phyloP scores from a whole-genome alignment of 176 grass and related monocot genomes.

The Juncus inflexus region DNA sequence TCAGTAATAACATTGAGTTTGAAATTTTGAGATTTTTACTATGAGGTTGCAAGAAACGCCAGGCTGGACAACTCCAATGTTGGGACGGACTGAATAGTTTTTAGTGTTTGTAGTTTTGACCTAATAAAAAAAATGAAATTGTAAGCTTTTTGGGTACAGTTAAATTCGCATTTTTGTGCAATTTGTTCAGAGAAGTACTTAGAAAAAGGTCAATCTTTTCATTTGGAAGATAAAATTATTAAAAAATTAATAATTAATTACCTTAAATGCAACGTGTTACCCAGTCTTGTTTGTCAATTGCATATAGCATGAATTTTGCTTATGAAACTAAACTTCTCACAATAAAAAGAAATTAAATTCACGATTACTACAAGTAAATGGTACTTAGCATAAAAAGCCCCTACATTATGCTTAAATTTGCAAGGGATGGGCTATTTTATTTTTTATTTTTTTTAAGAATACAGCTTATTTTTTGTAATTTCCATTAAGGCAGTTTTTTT shows the following conservation, averaged over 20 bases:
- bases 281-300: slow-evolving; percentile 86
- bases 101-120: slow-evolving; percentile 86
- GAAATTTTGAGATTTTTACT: slow-evolving; percentile 27
- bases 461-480: too few species aligned
- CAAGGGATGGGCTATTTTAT: too few species aligned
- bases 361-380: not conserved
- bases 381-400: too few species aligned
- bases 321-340: slow-evolving; percentile 61
- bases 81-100: slow-evolving; percentile 80
- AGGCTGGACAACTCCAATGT: slow-evolving; percentile 56
- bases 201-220: too few species aligned
- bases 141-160: too few species aligned
- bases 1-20: too few species aligned
- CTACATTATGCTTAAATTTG: too few species aligned
- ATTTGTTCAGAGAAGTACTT: too few species aligned
- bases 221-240: not conserved
- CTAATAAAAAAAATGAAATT: slow-evolving; percentile 18
- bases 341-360: not conserved
- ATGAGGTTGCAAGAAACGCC: slow-evolving; percentile 39
- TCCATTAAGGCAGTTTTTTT: too few species aligned
- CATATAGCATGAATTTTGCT: slow-evolving; percentile 56
- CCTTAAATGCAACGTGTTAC: slow-evolving; percentile 80
- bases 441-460: too few species aligned
- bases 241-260: slow-evolving; percentile 12
- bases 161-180: too few species aligned